Evolutionary conservation across 1,139 yeast genomes (phyloP), one percentile per base, ranked within the genome.

Genomic region (Suhomyces yuchorum): DNA sequence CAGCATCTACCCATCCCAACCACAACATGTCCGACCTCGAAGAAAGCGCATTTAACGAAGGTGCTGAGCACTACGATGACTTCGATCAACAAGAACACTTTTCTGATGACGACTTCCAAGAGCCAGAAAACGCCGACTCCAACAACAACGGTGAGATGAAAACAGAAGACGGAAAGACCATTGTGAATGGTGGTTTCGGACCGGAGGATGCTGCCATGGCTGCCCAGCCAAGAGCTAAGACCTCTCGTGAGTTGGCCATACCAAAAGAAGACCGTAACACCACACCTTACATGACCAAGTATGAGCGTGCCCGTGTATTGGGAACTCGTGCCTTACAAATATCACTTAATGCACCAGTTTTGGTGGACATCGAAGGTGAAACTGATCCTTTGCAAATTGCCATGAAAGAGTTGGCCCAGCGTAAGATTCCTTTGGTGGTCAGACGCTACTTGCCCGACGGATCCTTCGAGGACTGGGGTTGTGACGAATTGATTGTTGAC

Each of bases 331-430:
- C 99, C 1, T 75, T 93, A 56, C 99, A 93, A 70, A 93, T 93
- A 58, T 88, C 97, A 30, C 88, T 93, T 87, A 93, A 93, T 65
- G 99, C 99, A 0, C 99, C 99, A 2, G 99, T 93, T 4, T 81
- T 93, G 65, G 99, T 95, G 40, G 99, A 95, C 61, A 82, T 93
- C 52, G 99, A 93, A 71, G 99, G 99, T 62, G 99, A 95, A 68
- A 93, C 99, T 7, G 99, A 93, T 68, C 99, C 99, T n/a, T 76
- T 93, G 63, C 97, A 92, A 68, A 93, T 93, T 52, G 97, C 99
- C 51, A 87, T 91, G 91, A 93, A 95, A 70, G 99, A 93, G 68
- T 79, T 93, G 56, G 82, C 96, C 1, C 98, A 93, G 67, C 86
- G 90, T 70, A 93, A 92, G 68, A 91, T 95, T 49, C 99, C 99